Base-by-base conservation (phyloP, 2,329 filamentous ascomycete species). In the Penicillium sp. region DNA sequence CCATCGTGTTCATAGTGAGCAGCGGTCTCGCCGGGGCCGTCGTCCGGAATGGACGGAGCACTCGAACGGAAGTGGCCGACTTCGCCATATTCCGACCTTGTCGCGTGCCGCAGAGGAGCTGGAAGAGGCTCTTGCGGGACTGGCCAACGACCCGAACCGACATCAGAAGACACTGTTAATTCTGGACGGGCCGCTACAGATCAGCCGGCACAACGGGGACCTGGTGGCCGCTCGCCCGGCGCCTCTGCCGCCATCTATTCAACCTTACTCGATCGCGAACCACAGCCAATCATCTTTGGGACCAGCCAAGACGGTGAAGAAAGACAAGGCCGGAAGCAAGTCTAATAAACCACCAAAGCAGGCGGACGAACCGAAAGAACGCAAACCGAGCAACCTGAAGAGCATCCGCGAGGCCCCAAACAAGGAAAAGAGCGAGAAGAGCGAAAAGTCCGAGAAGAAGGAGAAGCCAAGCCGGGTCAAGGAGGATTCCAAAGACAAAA, bases 31-130 rank as follows among this genome's bases (percentile, higher is more conserved):
- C 14, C 25, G 25, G 25, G 25, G 14, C 14, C 11, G 4, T 28
- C 38, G 7, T 13, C 18, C 44, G 7, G 30, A 45, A 20, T 36
- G 19, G 40, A 35, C 23, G 11, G 39, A 43, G 2, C 20, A 15
- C 2, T 10, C 39, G 4, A 36, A 39, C 11, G n/a, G 39, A 38
- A 13, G 46, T 6, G 48, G 42, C 15, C 27, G 39, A 3, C 18
- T 34, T 17, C 42, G 41, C 5, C 48, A 51, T 35, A 28, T 43
- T 3, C 57, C 52, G 25, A 57, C 59, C 1, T 37, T 65, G 7
- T 58, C 58, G 6, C 52, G 64, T 44, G 66, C 64, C 1, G 56
- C 64, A n/a, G 48, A 60, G 18, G 65, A 68, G 7, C 48, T 70
- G 34, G 47, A 48, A 20, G 36, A 48, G 25, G 33, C 48, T 3